Base-by-base conservation (phyloP, 331 rosid genomes). In the Rosa hybrid region DNA sequence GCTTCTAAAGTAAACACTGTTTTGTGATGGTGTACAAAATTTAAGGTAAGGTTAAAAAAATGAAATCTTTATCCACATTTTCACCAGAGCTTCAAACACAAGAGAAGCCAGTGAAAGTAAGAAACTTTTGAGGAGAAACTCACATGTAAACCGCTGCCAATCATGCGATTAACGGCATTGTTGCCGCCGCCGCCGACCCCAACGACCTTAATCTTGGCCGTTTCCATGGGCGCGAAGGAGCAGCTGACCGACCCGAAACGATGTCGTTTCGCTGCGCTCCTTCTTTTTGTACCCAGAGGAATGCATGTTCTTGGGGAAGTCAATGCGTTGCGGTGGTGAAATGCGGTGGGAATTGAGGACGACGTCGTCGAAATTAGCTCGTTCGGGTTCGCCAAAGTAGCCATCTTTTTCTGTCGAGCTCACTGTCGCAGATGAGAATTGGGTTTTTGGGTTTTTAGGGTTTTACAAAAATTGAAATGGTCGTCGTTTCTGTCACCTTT, bases 131-230 rank as follows among this genome's bases (percentile, higher is more conserved):
- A 56, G 75, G 21, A 6, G 69, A 18, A 84, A 84, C 90, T 74
- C 59, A 92, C 98, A 65, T 90, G 90, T 75, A 92, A 88, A 69
- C 97, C 97, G 79, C 96, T 91, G 77, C 94, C 94, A 86, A 94
- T 92, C 98, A 94, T 94, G 86, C 98, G 98, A 81, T 94, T 94
- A 50, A 94, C 93, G 30, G 97, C 98, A 87, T 94, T 92, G 90
- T 91, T 94, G 39, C 98, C 98, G 25, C 98, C 98, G 0, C 98
- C 98, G 38, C 98, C 98, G 62, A 94, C 92, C 5, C 98, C 98
- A 9, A 94, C 90, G 25, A 94, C 98, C 89, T 96, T 96, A 84
- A 96, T 96, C 84, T 79, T 94, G 68, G 98, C 98, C 17, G 89
- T 84, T 60, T 94, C 97, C 50, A 82, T 60, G 13, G 90, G 71